Evolutionary conservation across 331 rosid genomes (phyloP).

Genomic region (Erythrophleum ivorense): DNA sequence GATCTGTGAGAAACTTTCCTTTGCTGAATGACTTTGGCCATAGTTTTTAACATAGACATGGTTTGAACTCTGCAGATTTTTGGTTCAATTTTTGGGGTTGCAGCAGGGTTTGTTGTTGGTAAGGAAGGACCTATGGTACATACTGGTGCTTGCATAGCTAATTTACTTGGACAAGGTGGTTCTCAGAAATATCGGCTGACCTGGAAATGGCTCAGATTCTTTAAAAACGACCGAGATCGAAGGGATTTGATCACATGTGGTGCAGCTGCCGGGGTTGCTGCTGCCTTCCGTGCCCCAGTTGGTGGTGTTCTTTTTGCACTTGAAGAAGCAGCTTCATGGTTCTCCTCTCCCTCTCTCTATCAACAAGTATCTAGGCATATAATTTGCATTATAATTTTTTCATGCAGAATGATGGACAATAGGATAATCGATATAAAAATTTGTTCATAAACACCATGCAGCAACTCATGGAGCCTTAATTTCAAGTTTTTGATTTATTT

Average conservation of each 20-base stretch:
- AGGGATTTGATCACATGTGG: constrained; percentile 84
- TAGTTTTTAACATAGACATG: not conserved
- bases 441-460: not conserved
- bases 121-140: constrained; percentile 90
- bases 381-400: not conserved
- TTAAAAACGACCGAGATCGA: constrained; percentile 74
- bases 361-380: not conserved
- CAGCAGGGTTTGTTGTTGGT: constrained; percentile 76
- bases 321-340: constrained; percentile 89
- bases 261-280: constrained; percentile 92
- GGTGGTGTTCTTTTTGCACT: constrained; percentile 88
- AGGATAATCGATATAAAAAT: not conserved
- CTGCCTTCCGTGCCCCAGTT: constrained; percentile 82
- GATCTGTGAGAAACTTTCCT: not conserved
- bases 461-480: not conserved
- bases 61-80: constrained; percentile 61
- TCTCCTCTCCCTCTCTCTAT: constrained; percentile 35
- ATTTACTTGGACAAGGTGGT: constrained; percentile 80
- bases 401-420: not conserved
- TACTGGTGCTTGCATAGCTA: constrained; percentile 82
- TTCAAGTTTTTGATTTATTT: not conserved
- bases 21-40: not conserved
- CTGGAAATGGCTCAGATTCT: constrained; percentile 76
- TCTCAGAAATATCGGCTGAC: constrained; percentile 67
- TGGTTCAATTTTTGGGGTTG: constrained; percentile 78